These are phyloP conservation scores for Phytopythium helicoides DNA, from an alignment of 352 stramenopile species.

Conservation along the genomic window DNA sequence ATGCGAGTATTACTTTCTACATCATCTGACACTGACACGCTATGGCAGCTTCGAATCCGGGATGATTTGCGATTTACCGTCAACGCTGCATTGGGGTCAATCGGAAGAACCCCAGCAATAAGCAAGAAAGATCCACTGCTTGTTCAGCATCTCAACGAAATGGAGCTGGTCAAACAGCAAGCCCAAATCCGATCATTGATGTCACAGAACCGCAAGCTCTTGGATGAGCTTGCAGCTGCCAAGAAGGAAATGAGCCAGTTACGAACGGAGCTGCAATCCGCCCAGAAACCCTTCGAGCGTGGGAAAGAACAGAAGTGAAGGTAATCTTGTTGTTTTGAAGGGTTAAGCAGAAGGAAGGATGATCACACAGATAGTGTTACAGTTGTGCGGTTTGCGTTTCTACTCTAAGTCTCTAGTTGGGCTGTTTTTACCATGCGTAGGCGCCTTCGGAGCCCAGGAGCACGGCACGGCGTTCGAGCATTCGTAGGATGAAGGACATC, in stretches of 20 bases:
- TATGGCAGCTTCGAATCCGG: conserved; percentile 57
- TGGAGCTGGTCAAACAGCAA: conserved; percentile 45
- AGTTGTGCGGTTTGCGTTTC: too few species aligned
- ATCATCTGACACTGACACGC: too few species aligned
- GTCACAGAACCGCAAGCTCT: conserved; percentile 60
- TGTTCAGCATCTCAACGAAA: conserved; percentile 20
- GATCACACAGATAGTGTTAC: too few species aligned
- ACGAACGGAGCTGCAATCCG: conserved; percentile 47
- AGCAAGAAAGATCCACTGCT: conserved; percentile 4
- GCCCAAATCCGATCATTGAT: conserved; percentile 60
- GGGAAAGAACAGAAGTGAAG: conserved; percentile 36
- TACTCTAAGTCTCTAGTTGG: not conserved
- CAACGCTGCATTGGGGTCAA: conserved; percentile 77
- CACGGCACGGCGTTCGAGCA: conserved; percentile 3
- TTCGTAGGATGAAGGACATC: conserved; percentile 5
- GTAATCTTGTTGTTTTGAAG: not conserved
- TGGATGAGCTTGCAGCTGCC: conserved; percentile 42
- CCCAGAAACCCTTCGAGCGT: conserved; percentile 37
- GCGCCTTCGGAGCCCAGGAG: conserved; percentile 1
- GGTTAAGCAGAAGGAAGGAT: too few species aligned
- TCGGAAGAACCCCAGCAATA: conserved; percentile 29
- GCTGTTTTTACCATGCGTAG: not conserved
- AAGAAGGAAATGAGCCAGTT: conserved; percentile 55
- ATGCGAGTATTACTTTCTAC: conserved; percentile 4
- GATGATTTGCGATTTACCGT: conserved; percentile 76